These are phyloP conservation scores for Nakazawaea molendinolei DNA, from an alignment of 805 yeast genomes.

Conservation along the genomic window DNA sequence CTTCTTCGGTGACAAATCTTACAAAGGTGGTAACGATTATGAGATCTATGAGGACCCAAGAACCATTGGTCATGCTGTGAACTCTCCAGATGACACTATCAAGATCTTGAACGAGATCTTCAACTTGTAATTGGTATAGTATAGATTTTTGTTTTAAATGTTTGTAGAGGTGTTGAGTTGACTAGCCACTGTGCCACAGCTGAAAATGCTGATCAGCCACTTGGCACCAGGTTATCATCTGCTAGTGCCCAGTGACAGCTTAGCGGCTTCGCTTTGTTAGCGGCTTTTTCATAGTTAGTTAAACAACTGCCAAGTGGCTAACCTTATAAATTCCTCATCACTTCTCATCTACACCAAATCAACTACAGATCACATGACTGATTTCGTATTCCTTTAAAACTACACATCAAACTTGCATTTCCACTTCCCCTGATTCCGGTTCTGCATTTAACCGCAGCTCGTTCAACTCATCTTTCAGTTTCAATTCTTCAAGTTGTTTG, in stretches of 20 bases:
- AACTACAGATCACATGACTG: background rate
- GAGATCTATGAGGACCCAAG: conserved; percentile 90
- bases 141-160: background rate
- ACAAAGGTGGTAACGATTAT: conserved; percentile 97
- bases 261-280: too few species aligned
- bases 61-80: conserved; percentile 94
- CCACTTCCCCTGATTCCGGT: conserved; percentile 3
- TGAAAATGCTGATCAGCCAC: too few species aligned
- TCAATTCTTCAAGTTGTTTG: conserved; percentile 5
- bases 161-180: background rate
- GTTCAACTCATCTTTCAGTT: conserved; percentile 9
- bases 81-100: conserved; percentile 83
- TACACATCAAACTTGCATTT: conserved; percentile 3
- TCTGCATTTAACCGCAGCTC: conserved; percentile 3
- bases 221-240: too few species aligned
- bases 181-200: background rate
- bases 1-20: conserved; percentile 98
- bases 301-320: too few species aligned
- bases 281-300: too few species aligned
- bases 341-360: background rate
- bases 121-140: conserved; percentile 30
- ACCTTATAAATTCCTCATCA: too few species aligned
- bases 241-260: too few species aligned
- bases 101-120: conserved; percentile 80
- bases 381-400: too few species aligned